These are phyloP conservation scores for Cladosporium velox DNA, from an alignment of 2,329 filamentous ascomycete genomes.

Conservation along the genomic window DNA sequence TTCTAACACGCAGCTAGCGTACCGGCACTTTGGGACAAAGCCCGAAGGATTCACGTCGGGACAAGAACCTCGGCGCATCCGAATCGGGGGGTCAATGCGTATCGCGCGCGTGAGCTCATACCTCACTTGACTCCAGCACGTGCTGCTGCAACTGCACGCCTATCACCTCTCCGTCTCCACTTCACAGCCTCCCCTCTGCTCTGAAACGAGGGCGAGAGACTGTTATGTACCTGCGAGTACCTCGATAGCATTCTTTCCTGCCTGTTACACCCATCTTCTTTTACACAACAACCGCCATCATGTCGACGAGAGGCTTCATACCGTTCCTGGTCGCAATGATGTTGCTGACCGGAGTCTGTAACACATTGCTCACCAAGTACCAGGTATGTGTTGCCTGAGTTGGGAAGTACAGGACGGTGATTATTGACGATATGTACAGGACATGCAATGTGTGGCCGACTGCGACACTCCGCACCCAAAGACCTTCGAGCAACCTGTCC, in stretches of 20 bases:
- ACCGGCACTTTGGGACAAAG: neutral
- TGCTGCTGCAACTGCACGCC: slow-evolving; percentile 10
- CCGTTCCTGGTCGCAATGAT: slow-evolving; percentile 93
- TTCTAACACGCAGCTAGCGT: neutral
- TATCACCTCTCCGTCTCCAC: slow-evolving; percentile 1
- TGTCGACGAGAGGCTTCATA: slow-evolving; percentile 72
- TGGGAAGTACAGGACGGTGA: neutral
- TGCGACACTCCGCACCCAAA: slow-evolving; percentile 72
- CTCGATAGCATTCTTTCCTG: neutral
- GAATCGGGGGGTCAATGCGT: slow-evolving; percentile 18
- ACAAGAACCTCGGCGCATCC: neutral
- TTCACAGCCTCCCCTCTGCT: neutral
- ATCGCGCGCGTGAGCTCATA: slow-evolving; percentile 18
- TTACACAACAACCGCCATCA: slow-evolving; percentile 21
- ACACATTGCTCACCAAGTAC: slow-evolving; percentile 95
- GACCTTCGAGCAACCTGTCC: slow-evolving; percentile 89
- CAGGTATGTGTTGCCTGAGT: slow-evolving; percentile 61
- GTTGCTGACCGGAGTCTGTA: slow-evolving; percentile 93
- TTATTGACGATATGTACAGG: slow-evolving; percentile 52
- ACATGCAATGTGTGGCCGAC: slow-evolving; percentile 94
- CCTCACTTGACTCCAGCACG: slow-evolving; percentile 17
- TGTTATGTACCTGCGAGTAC: neutral
- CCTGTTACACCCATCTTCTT: neutral
- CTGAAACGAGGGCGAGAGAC: slow-evolving; percentile 7
- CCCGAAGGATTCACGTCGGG: neutral